These are phyloP conservation scores for Larix sibirica DNA, from an alignment of 83 land plant species.

Conservation along the genomic window DNA sequence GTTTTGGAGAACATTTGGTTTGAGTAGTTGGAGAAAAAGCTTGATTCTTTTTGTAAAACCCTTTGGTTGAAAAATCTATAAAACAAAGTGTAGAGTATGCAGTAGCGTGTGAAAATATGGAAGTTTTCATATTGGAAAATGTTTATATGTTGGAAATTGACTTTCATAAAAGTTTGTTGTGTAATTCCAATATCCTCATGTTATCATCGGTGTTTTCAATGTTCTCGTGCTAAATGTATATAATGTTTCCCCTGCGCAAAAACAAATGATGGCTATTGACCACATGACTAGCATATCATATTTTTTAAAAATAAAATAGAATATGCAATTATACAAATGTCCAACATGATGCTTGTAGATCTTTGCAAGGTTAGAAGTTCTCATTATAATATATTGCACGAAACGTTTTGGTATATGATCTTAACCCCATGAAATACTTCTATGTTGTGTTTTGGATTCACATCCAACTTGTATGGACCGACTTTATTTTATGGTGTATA, in stretches of 20 bases:
- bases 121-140: neutral
- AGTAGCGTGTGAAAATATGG: neutral
- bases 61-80: too few species aligned
- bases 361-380: neutral
- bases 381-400: neutral
- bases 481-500: too few species aligned
- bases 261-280: neutral
- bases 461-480: too few species aligned
- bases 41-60: too few species aligned
- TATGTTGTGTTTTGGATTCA: neutral
- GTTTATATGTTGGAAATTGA: slow-evolving; percentile 6
- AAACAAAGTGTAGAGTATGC: too few species aligned
- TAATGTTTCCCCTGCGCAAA: neutral
- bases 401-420: neutral
- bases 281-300: neutral
- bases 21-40: too few species aligned
- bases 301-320: neutral
- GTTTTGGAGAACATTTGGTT: too few species aligned
- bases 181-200: neutral
- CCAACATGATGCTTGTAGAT: neutral
- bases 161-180: neutral
- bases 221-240: slow-evolving; percentile 1
- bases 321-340: neutral
- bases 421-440: neutral
- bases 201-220: neutral